Conservation (phyloP, 2,329 filamentous ascomycete species). For the Nannizzia gypsea region DNA sequence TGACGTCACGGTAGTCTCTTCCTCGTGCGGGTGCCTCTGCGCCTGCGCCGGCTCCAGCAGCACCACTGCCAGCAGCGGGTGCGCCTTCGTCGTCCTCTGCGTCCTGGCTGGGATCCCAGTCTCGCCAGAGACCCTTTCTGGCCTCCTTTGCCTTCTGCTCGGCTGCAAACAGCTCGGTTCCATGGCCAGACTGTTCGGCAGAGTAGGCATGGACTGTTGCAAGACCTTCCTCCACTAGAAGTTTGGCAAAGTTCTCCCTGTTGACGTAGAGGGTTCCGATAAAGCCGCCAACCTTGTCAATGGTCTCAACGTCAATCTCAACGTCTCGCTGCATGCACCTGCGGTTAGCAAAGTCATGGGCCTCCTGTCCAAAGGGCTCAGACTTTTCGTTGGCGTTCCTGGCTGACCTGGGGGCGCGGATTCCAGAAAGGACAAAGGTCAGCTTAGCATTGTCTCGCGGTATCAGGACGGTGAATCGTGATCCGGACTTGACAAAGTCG, state of each 20-base stretch:
- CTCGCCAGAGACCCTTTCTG: slow-evolving; percentile 78
- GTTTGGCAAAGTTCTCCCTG: slow-evolving; percentile 89
- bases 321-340: slow-evolving; percentile 89
- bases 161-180: slow-evolving; percentile 72
- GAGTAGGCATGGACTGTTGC: slow-evolving; percentile 90
- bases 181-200: slow-evolving; percentile 87
- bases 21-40: slow-evolving; percentile 49
- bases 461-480: slow-evolving; percentile 81
- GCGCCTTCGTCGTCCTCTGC: slow-evolving; percentile 47
- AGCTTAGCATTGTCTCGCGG: slow-evolving; percentile 89
- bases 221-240: slow-evolving; percentile 84
- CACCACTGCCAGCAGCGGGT: slow-evolving; percentile 33
- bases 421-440: slow-evolving; percentile 86
- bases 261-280: slow-evolving; percentile 90
- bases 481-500: slow-evolving; percentile 96
- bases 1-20: slow-evolving; percentile 88
- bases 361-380: slow-evolving; percentile 92
- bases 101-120: slow-evolving; percentile 87
- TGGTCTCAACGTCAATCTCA: slow-evolving; percentile 87
- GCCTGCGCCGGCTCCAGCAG: slow-evolving; percentile 42
- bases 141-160: slow-evolving; percentile 83
- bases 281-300: slow-evolving; percentile 94
- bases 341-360: slow-evolving; percentile 77
- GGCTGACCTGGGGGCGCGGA: slow-evolving; percentile 78
- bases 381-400: slow-evolving; percentile 67